Evolutionary conservation across 129 eudicot species (phyloP), one percentile per base, ranked within the genome.

Genomic region (Flaveria bidentis): DNA sequence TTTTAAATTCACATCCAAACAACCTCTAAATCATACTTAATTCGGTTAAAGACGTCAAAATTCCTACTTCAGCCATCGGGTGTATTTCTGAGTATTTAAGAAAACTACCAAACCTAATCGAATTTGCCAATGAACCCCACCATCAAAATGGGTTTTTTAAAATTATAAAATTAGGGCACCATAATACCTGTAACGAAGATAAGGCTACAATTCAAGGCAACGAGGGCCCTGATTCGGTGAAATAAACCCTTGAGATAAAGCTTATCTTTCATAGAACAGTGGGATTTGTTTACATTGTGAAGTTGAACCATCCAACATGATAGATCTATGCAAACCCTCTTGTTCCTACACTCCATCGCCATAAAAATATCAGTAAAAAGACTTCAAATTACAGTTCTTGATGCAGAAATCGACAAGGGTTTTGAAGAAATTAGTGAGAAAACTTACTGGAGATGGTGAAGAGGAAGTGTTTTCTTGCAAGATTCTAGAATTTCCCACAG

Each of bases 221-320:
- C 82, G 46, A 94, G 96, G 52, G 94, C 96, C 63, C 99, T 74
- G 67, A 94, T 85, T 46, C 99, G 93, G 82, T 94, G 99, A 77
- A 94, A 94, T 51, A 94, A 85, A 15, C 96, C 90, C 85, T 78
- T 89, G 73, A 94, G 95, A 79, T 89, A 89, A 74, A 89, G 23
- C 86, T 91, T 94, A 62, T 87, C 97, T 72, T 82, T 87, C 76
- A 77, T 15, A 15, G 90, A 26, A 76, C 93, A 89, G 64, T 84
- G 86, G 13, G 96, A 83, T 80, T 77, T 86, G 81, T 86, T 84
- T 23, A 87, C 96, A 20, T 60, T 84, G 0, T 82, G 78, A 52
- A 94, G 97, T 79, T 94, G 99, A 82, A 94, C 97, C 86, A 94
- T 87, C 99, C 99, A 94, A 82, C 99, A 94, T 17, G 99, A 94